Evolutionary conservation across 2,329 filamentous ascomycete species (phyloP).

Genomic region (Xylaria arbuscula): DNA sequence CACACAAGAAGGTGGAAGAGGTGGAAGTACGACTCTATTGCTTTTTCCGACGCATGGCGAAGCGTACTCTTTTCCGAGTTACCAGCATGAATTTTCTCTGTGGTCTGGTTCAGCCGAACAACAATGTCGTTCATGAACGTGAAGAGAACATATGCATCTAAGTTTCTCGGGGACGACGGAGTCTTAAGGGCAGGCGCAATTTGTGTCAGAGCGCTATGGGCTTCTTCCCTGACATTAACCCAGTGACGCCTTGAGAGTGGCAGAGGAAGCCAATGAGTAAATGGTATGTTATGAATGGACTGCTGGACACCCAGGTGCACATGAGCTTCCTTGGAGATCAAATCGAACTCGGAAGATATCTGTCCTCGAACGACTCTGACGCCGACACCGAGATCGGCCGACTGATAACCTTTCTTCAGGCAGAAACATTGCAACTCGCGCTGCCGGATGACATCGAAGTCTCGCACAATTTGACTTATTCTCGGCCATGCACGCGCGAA

Average conservation of each 20-base stretch:
- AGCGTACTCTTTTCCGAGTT: conserved; percentile 53
- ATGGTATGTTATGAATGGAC: conserved; percentile 57
- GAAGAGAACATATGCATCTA: conserved; percentile 54
- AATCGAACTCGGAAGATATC: conserved; percentile 61
- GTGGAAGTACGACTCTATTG: conserved; percentile 64
- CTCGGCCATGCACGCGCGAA: conserved; percentile 54
- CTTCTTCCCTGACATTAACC: conserved; percentile 50
- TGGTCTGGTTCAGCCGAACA: conserved; percentile 58
- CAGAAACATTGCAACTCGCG: conserved; percentile 61
- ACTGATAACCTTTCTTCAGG: conserved; percentile 55
- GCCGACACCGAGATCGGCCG: conserved; percentile 57
- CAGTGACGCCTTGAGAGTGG: conserved; percentile 60
- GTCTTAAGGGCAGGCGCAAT: conserved; percentile 46
- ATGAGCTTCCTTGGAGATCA: conserved; percentile 58
- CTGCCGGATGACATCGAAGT: conserved; percentile 53
- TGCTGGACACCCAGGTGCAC: conserved; percentile 50
- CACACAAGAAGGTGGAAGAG: conserved; percentile 64
- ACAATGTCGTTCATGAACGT: conserved; percentile 64
- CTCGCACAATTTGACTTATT: conserved; percentile 50
- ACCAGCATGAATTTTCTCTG: conserved; percentile 46
- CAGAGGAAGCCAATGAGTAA: conserved; percentile 59
- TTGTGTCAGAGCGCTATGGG: conserved; percentile 42
- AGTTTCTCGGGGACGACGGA: conserved; percentile 20
- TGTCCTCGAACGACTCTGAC: conserved; percentile 48
- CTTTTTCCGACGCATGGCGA: conserved; percentile 62